Conservation (phyloP, 768 basidiomycete species). For the Asterophora lycoperdoides region DNA sequence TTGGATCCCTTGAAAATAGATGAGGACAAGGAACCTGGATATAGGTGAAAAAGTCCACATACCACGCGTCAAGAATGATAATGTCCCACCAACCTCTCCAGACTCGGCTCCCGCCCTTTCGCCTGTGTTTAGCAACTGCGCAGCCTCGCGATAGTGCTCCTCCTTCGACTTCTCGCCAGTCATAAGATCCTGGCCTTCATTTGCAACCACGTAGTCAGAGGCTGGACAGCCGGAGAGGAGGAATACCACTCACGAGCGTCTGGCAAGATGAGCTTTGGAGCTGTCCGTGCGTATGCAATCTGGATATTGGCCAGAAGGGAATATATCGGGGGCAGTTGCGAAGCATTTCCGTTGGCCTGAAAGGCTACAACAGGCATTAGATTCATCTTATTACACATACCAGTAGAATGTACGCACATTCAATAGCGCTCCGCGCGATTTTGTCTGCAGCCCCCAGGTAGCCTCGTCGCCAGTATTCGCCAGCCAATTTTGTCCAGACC, state of each 20-base stretch:
- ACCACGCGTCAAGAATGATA: slow-evolving; percentile 68
- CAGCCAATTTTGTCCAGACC: slow-evolving; percentile 80
- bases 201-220: background rate
- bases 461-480: slow-evolving; percentile 84
- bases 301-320: slow-evolving; percentile 83
- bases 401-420: slow-evolving; percentile 37
- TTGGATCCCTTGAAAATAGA: slow-evolving; percentile 57
- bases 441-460: slow-evolving; percentile 73
- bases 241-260: slow-evolving; percentile 60
- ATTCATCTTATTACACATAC: slow-evolving; percentile 7
- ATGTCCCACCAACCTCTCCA: slow-evolving; percentile 53
- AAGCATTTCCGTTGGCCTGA: slow-evolving; percentile 41
- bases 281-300: slow-evolving; percentile 72
- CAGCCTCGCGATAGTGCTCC: slow-evolving; percentile 65
- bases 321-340: slow-evolving; percentile 67
- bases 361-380: slow-evolving; percentile 38
- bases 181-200: slow-evolving; percentile 62
- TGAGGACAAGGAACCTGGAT: background rate
- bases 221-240: background rate
- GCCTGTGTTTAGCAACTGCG: slow-evolving; percentile 59
- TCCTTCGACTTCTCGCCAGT: slow-evolving; percentile 58
- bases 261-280: slow-evolving; percentile 73
- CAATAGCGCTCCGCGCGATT: slow-evolving; percentile 62
- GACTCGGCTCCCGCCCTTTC: slow-evolving; percentile 53
- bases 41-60: slow-evolving; percentile 13